Evolutionary conservation across 148 eudicot species (phyloP).

Genomic region (Euryodendron excelsum): DNA sequence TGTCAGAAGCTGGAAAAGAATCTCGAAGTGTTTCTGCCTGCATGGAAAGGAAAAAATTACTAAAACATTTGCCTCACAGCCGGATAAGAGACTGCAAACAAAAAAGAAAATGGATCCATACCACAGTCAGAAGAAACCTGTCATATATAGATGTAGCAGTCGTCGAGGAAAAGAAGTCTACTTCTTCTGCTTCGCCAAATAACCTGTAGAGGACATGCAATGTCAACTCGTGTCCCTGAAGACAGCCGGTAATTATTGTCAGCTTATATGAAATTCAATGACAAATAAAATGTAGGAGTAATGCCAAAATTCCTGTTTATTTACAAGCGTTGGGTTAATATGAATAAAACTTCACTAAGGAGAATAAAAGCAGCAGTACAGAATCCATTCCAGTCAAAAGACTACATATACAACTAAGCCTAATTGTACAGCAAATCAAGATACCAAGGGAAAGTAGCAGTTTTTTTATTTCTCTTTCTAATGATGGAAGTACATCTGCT

Average conservation of each 20-base stretch:
- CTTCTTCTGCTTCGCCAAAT: conserved; percentile 90
- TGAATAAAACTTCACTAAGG: neutral
- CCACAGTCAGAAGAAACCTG: conserved; percentile 82
- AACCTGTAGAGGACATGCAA: conserved; percentile 87
- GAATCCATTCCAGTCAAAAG: neutral
- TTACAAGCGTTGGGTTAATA: neutral
- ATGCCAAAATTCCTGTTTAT: neutral
- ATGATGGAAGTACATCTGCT: too few species aligned
- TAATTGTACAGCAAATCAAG: neutral
- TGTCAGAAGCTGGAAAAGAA: conserved; percentile 93
- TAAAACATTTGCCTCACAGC: conserved; percentile 14
- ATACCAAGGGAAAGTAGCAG: neutral
- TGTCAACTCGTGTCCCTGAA: conserved; percentile 96
- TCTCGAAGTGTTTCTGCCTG: conserved; percentile 87
- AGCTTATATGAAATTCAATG: conserved; percentile 11
- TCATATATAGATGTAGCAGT: conserved; percentile 93
- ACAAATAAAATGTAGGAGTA: neutral
- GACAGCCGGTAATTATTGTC: conserved; percentile 26
- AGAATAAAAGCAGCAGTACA: neutral
- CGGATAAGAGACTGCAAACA: conserved; percentile 4
- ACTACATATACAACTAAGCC: neutral
- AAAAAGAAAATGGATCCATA: conserved; percentile 27
- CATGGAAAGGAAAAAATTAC: conserved; percentile 15
- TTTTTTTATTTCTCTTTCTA: too few species aligned
- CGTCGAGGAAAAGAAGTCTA: conserved; percentile 79